Conservation (phyloP, 345 rosid genomes). For the Triadica sebifera region DNA sequence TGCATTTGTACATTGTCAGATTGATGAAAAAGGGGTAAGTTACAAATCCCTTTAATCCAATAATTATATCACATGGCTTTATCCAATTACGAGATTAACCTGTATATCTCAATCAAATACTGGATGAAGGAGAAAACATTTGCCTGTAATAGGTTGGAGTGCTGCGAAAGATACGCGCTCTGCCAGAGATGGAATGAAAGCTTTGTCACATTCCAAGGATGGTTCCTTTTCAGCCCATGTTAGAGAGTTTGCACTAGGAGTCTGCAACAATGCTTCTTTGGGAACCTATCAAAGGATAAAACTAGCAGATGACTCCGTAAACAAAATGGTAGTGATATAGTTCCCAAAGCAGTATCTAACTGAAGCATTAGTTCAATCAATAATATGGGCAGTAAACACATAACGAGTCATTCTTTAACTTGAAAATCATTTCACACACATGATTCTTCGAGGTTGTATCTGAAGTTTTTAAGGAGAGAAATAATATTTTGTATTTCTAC, state of each 20-base stretch:
- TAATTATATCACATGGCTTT: not conserved
- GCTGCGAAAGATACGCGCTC: constrained; percentile 73
- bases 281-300: constrained; percentile 44
- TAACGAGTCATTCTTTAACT: not conserved
- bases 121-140: constrained; percentile 4
- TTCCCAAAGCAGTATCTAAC: not conserved
- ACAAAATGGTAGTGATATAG: not conserved
- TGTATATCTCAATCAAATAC: not conserved
- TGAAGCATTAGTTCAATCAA: not conserved
- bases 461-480: too few relatives aligned
- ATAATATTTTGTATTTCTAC: too few relatives aligned
- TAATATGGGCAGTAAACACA: not conserved
- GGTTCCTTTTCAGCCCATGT: constrained; percentile 60
- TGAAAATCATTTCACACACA: not conserved
- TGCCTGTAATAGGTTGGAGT: constrained; percentile 65
- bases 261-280: constrained; percentile 56
- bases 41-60: not conserved
- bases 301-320: constrained; percentile 22
- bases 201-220: constrained; percentile 46
- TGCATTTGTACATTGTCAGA: not conserved
- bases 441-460: not conserved
- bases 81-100: not conserved
- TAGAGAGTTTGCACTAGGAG: constrained; percentile 53
- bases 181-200: constrained; percentile 53
- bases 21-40: not conserved